Base-by-base conservation (phyloP, 176 grass and related monocot species). In the Oryza meridionalis region DNA sequence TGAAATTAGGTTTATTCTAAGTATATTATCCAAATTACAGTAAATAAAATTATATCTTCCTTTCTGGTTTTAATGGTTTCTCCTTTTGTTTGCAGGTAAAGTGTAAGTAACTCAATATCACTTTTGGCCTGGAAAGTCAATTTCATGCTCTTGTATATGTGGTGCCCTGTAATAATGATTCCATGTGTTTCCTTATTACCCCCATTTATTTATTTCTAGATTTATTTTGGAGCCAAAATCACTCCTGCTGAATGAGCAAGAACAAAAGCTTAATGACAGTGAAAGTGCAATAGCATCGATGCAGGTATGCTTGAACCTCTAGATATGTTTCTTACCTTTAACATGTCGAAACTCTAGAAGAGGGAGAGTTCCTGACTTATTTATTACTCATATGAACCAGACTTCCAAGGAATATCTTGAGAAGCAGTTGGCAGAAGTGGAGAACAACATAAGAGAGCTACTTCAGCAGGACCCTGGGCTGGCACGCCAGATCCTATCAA, bases 141-240 rank as follows among this genome's bases (percentile, higher is more conserved):
- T 69, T 82, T 14, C 31, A 0, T 59, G 4, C 33, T 84, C 61
- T 47, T 35, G 37, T 84, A 69, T 35, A 27, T 88, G 73, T 83
- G 67, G 58, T 69, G 29, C 38, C 46, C 1, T 82, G 12, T 67
- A 81, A 46, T 78, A 69, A 40, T 63, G 13, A 59, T 33, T 62
- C n/a, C 8, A 9, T 67, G 17, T 49, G 59, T 86, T 55, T 84
- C 53, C 49, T n/a, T 9, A 26, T 17, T 8, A 33, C 10, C 45
- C 55, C 32, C n/a, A 31, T 65, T 38, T 27, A 24, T 69, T 21
- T 22, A 68, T 31, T 84, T 81, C 2, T 74, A 96, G 93, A 81
- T 99, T 99, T 96, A 82, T 96, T 94, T 90, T 96, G 85, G 93
- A 99, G 84, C 93, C 96, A 76, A 99, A 93, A 80, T 94, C 75